These are phyloP conservation scores for Bullera alba DNA, from an alignment of 768 basidiomycete species.

Conservation along the genomic window DNA sequence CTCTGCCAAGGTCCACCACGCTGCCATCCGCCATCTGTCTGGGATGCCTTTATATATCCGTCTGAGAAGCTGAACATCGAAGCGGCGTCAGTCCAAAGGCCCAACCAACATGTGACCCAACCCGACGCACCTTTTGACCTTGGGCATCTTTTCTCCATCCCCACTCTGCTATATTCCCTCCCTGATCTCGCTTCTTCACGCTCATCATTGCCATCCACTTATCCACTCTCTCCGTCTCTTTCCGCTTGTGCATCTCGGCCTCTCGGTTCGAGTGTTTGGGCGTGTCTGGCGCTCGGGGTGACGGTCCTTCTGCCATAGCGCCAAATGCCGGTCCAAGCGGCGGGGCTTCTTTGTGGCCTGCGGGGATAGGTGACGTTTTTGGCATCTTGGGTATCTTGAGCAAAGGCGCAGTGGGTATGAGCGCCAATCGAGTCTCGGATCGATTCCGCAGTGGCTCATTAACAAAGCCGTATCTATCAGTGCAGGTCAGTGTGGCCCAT, in stretches of 20 bases:
- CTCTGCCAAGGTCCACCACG: slow-evolving; percentile 77
- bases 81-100: slow-evolving; percentile 20
- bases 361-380: slow-evolving; percentile 13
- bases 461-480: slow-evolving; percentile 82
- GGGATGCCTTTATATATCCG: slow-evolving; percentile 93
- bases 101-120: too few species aligned
- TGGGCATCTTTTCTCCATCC: slow-evolving; percentile 55
- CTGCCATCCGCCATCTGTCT: slow-evolving; percentile 87
- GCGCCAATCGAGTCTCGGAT: slow-evolving; percentile 70
- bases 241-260: slow-evolving; percentile 44
- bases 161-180: slow-evolving; percentile 74
- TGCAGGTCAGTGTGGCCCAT: neutral
- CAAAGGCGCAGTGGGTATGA: slow-evolving; percentile 58
- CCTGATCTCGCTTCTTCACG: slow-evolving; percentile 61
- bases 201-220: slow-evolving; percentile 88
- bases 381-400: slow-evolving; percentile 53
- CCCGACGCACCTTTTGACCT: slow-evolving; percentile 56
- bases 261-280: slow-evolving; percentile 41
- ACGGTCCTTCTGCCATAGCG: slow-evolving; percentile 50
- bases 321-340: slow-evolving; percentile 21
- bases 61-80: slow-evolving; percentile 49
- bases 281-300: slow-evolving; percentile 9
- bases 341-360: slow-evolving; percentile 14
- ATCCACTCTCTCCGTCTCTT: slow-evolving; percentile 67
- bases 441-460: slow-evolving; percentile 54